Percentiles rank a stretch among this genome's conserved stretches.
Conservation (phyloP, 2,329 filamentous ascomycete genomes). For the Ampelomyces quisqualis region DNA sequence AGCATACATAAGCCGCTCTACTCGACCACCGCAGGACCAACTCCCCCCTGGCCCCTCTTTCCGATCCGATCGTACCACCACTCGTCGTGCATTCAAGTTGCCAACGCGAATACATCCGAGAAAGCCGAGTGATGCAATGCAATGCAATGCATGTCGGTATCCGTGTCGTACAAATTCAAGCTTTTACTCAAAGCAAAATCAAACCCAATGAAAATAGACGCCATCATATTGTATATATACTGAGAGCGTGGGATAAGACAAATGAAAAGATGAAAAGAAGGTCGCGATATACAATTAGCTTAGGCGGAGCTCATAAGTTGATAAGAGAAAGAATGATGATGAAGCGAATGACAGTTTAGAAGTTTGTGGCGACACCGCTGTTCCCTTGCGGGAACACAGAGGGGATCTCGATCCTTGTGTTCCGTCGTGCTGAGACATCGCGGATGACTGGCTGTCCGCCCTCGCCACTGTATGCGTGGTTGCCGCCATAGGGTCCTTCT, state of each 20-base stretch:
- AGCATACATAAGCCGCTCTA: too few relatives aligned
- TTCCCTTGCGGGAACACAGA: slow-evolving; percentile 85
- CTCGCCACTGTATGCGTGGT: slow-evolving; percentile 53
- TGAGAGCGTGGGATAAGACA: background rate
- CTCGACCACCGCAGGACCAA: too few relatives aligned
- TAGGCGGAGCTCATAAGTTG: background rate
- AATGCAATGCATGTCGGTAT: too few relatives aligned
- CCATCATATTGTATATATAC: slow-evolving; percentile 1
- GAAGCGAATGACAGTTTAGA: slow-evolving; percentile 54
- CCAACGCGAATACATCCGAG: too few relatives aligned
- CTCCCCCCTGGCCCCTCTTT: too few relatives aligned
- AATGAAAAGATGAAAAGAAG: background rate
- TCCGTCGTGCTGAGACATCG: slow-evolving; percentile 87
- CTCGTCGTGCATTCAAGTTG: too few relatives aligned
- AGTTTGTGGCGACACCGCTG: slow-evolving; percentile 95
- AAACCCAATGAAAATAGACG: background rate
- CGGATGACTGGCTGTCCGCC: slow-evolving; percentile 78
- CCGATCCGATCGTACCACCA: too few relatives aligned
- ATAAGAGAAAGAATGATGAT: slow-evolving; percentile 6
- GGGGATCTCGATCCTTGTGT: slow-evolving; percentile 91
- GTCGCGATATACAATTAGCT: slow-evolving; percentile 23
- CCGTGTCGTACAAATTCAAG: too few relatives aligned
- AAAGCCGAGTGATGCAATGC: too few relatives aligned
- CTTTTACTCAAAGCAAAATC: too few relatives aligned
- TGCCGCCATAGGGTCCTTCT: slow-evolving; percentile 57